phyloP scores from a whole-genome alignment of 768 basidiomycete species.

The Tephrocybe sp. region DNA sequence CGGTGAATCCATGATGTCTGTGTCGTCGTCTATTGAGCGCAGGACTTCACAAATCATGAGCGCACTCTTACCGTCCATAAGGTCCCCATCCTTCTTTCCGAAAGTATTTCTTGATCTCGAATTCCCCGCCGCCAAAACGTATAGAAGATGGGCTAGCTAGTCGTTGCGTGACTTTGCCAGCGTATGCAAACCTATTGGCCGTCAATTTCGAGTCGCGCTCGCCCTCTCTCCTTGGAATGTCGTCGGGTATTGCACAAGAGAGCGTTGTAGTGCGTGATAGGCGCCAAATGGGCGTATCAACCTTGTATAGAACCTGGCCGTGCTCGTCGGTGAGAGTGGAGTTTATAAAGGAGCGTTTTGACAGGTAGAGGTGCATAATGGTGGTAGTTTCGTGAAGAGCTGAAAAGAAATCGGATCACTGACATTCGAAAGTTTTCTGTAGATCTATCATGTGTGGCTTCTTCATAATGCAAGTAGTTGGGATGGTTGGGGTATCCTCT shows the following conservation, averaged over 20 bases:
- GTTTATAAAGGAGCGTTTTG: conserved; percentile 12
- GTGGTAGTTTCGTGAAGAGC: too few species aligned
- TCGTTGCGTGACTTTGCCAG: conserved; percentile 12
- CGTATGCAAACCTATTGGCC: conserved; percentile 11
- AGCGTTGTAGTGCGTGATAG: too few species aligned
- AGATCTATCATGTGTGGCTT: too few species aligned
- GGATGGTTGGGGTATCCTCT: too few species aligned
- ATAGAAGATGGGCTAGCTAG: conserved; percentile 23
- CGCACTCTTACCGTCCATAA: conserved; percentile 15
- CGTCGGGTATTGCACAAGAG: conserved; percentile 11
- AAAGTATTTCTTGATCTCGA: conserved; percentile 26
- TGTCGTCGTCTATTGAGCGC: neutral
- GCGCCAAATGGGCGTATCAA: conserved; percentile 11
- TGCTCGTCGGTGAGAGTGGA: conserved; percentile 19
- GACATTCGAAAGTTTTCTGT: too few species aligned
- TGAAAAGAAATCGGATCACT: too few species aligned
- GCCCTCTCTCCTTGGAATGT: neutral
- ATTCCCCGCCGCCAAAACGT: conserved; percentile 24
- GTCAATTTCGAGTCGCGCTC: neutral
- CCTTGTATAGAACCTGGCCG: conserved; percentile 23
- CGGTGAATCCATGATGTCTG: conserved; percentile 22
- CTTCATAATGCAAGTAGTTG: too few species aligned
- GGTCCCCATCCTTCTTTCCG: conserved; percentile 18
- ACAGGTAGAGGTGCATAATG: conserved; percentile 21
- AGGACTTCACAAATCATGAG: too few species aligned